These are phyloP conservation scores for Globisporangium nunn DNA, from an alignment of 352 stramenopile genomes.

Conservation along the genomic window DNA sequence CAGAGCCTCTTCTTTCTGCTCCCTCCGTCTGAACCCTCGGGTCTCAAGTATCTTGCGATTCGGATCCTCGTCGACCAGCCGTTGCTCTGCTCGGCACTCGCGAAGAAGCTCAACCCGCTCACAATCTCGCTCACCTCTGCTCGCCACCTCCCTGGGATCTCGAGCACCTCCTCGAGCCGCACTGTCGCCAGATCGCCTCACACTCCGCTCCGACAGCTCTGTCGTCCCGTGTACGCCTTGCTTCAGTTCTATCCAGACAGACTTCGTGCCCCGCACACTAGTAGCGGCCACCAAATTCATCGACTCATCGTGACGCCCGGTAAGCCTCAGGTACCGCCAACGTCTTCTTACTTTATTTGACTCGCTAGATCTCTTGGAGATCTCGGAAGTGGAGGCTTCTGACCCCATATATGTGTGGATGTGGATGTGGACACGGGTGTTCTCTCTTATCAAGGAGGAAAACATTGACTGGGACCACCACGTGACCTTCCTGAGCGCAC, in stretches of 20 bases:
- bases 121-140: conserved; percentile 42
- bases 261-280: conserved; percentile 6
- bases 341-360: not conserved
- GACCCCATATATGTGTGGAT: not conserved
- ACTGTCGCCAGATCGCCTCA: conserved; percentile 27
- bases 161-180: conserved; percentile 6
- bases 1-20: conserved; percentile 25
- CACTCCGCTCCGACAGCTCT: conserved; percentile 28
- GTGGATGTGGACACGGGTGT: not conserved
- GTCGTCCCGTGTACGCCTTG: conserved; percentile 48
- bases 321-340: conserved; percentile 28
- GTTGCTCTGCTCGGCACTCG: conserved; percentile 29
- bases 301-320: conserved; percentile 18
- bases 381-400: not conserved
- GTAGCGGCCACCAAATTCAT: not conserved
- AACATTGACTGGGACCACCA: conserved; percentile 35
- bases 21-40: conserved; percentile 6
- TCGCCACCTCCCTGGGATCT: conserved; percentile 43
- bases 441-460: conserved; percentile 7
- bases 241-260: conserved; percentile 44
- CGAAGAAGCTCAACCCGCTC: conserved; percentile 55
- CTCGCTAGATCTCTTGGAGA: not conserved
- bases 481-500: conserved; percentile 46
- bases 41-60: conserved; percentile 43
- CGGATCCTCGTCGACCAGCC: conserved; percentile 41